These are phyloP conservation scores for Macrolepiota dolichaula DNA, from an alignment of 768 basidiomycete genomes.

Conservation along the genomic window DNA sequence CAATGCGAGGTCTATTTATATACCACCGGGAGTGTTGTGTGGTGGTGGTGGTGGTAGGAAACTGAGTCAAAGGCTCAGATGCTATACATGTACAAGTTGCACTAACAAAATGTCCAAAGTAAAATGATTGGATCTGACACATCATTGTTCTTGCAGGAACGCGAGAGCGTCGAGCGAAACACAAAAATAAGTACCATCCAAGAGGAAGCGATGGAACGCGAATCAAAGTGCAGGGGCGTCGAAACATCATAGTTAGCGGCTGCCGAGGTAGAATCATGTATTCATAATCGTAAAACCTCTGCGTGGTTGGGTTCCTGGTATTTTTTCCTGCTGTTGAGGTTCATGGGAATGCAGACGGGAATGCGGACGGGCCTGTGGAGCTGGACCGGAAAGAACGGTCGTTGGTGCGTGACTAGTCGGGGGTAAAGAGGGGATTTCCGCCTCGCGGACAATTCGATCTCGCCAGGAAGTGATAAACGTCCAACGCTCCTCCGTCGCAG, in stretches of 20 bases:
- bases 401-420: conserved; percentile 9
- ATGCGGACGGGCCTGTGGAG: background rate
- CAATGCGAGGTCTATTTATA: background rate
- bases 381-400: background rate
- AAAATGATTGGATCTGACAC: background rate
- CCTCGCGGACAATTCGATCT: conserved; percentile 1
- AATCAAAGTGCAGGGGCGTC: background rate
- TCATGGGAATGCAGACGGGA: background rate
- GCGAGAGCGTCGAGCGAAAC: background rate
- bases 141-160: background rate
- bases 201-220: background rate
- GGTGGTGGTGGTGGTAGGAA: background rate
- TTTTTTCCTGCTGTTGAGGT: background rate
- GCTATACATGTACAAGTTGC: background rate
- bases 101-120: background rate
- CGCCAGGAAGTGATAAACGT: conserved; percentile 9
- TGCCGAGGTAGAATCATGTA: background rate
- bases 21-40: background rate
- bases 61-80: background rate
- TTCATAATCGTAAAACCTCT: conserved; percentile 6
- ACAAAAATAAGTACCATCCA: background rate
- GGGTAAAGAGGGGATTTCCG: conserved; percentile 8
- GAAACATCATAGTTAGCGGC: background rate
- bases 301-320: background rate
- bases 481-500: background rate